Percentiles rank a stretch among this genome's conserved stretches.
These are phyloP conservation scores for Daldinia caldariorum DNA, from an alignment of 495 filamentous ascomycete species.

Conservation along the genomic window DNA sequence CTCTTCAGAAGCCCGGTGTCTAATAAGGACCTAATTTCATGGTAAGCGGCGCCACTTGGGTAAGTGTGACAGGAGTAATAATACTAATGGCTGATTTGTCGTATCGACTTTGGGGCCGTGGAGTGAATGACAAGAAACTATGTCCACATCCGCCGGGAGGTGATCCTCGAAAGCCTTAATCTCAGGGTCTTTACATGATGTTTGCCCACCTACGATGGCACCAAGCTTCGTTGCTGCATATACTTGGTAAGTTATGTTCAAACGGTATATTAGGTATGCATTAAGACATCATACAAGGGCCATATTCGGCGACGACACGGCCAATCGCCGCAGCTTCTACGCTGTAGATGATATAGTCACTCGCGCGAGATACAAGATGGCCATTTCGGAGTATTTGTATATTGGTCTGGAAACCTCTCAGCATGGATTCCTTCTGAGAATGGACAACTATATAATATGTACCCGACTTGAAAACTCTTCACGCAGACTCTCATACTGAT, in stretches of 20 bases:
- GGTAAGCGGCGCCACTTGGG: constrained; percentile 3
- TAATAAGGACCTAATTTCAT: constrained; percentile 77
- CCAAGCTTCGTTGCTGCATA: constrained; percentile 84
- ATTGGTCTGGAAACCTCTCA: constrained; percentile 72
- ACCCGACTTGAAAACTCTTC: constrained; percentile 80
- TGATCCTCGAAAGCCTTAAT: constrained; percentile 91
- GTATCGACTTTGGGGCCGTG: constrained; percentile 93
- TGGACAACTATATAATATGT: constrained; percentile 51
- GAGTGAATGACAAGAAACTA: constrained; percentile 95
- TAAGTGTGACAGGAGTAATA: constrained; percentile 48
- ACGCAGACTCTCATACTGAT: constrained; percentile 79
- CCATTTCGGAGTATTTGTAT: constrained; percentile 87
- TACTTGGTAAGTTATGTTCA: constrained; percentile 17
- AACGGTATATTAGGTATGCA: constrained; percentile 23
- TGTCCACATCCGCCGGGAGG: constrained; percentile 88
- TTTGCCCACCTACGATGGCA: constrained; percentile 96
- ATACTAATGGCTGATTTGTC: constrained; percentile 84
- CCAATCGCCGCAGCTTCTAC: constrained; percentile 93
- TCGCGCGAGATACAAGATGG: constrained; percentile 90
- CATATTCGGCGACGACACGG: constrained; percentile 82
- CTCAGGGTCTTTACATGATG: constrained; percentile 97
- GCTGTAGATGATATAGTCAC: constrained; percentile 97
- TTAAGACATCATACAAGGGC: constrained; percentile 77
- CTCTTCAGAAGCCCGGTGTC: constrained; percentile 83
- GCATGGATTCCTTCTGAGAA: constrained; percentile 56